Evolutionary conservation across 768 basidiomycete genomes (phyloP).

Genomic region (Phaffia tasmanica): DNA sequence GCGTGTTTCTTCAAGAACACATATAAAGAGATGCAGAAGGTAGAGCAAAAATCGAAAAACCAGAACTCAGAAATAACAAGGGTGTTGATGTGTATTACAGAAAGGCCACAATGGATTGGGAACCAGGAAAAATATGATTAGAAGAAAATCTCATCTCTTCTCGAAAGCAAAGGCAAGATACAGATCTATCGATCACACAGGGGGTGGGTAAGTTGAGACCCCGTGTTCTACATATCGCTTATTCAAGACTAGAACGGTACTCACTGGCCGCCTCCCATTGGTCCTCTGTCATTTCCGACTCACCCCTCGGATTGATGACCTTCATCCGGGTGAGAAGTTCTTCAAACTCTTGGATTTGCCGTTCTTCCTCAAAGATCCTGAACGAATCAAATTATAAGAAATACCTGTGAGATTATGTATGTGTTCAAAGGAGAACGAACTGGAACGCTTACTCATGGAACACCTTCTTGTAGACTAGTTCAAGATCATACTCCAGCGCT

Average conservation of each 20-base stretch:
- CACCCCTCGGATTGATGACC: slow-evolving; percentile 75
- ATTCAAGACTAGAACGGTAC: slow-evolving; percentile 37
- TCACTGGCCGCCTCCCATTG: slow-evolving; percentile 98
- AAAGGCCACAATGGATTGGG: too few species aligned
- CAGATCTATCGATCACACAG: slow-evolving; percentile 50
- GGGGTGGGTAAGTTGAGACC: not conserved
- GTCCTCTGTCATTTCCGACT: slow-evolving; percentile 82
- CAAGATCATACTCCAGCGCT: slow-evolving; percentile 66
- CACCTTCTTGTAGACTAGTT: slow-evolving; percentile 65
- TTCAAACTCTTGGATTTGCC: slow-evolving; percentile 64
- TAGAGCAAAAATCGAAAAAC: too few species aligned
- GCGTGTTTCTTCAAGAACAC: too few species aligned
- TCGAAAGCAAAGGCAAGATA: slow-evolving; percentile 89
- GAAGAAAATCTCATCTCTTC: slow-evolving; percentile 38
- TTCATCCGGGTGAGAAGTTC: slow-evolving; percentile 77
- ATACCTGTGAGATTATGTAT: too few species aligned
- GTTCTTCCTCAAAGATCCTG: slow-evolving; percentile 63
- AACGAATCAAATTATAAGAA: too few species aligned
- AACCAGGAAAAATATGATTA: not conserved
- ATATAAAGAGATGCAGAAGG: too few species aligned
- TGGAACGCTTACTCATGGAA: slow-evolving; percentile 53
- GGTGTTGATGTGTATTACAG: too few species aligned
- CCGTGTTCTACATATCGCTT: not conserved
- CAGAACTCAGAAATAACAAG: too few species aligned
- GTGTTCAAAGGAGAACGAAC: too few species aligned